phyloP scores from a whole-genome alignment of 2,329 filamentous ascomycete species.

The Curvularia spicifera region DNA sequence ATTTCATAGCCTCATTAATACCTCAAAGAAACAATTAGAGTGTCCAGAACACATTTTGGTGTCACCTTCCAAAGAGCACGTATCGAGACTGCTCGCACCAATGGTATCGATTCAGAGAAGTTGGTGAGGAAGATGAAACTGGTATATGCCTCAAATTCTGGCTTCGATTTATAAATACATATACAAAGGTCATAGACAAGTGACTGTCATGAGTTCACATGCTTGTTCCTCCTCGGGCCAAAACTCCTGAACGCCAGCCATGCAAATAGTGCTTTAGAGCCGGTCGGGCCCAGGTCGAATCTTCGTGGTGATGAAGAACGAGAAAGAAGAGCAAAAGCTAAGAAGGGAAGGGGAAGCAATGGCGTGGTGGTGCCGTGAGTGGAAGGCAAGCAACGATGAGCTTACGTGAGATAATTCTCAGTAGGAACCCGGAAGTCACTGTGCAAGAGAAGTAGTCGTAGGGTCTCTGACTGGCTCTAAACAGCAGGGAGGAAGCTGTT shows the following conservation, averaged over 20 bases:
- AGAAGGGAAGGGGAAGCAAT: neutral
- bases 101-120: no score
- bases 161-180: no score
- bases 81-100: no score
- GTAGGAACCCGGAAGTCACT: neutral
- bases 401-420: neutral
- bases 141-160: no score
- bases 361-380: neutral
- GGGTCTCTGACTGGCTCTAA: neutral
- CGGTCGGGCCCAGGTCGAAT: neutral
- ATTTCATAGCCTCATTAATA: no score
- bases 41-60: no score
- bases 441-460: neutral
- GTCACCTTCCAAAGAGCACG: no score
- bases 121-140: no score
- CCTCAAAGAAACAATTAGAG: no score
- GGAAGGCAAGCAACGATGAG: neutral
- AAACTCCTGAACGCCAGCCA: conserved; percentile 3
- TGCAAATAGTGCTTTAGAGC: neutral
- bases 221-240: neutral
- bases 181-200: neutral
- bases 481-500: neutral
- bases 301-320: neutral
- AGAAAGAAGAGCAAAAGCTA: neutral
- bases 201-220: neutral